Evolutionary conservation across 192 early-diverging fungal species (phyloP), one percentile per base, ranked within the genome.

Genomic region (Rhizoclosmatium globosum): DNA sequence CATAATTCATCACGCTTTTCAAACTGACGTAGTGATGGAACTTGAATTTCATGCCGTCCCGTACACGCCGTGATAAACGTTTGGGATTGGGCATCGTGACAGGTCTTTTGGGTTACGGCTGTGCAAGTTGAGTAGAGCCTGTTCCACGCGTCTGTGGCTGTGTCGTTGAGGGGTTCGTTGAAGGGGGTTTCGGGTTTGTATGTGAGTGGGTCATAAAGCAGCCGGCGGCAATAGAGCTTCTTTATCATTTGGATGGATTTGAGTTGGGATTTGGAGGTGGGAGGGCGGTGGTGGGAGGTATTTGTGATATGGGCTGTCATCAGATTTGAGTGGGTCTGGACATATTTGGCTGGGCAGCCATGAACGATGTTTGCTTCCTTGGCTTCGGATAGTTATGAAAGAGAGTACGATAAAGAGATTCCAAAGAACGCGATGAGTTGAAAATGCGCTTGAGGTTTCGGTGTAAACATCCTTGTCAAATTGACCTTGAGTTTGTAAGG

Each of bases 11-110:
- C 31, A 78, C 39, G 42, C 44, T 42, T n/a, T 69, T 65, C 17
- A 78, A 17, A 4, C 71, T 42, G 4, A 78, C 45, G 53, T 78
- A 78, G 71, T 78, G 76, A 56, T 78, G 71, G 21, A 72, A 70
- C 43, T 78, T 71, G 71, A 78, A 78, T 38, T 46, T 19, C 62
- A 64, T 64, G 19, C 21, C 23, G 48, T 47, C 76, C 21, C 21
- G 9, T 56, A 47, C n/a, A 78, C 71, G 15, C 43, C 56, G 46
- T 78, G 76, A 21, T 48, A 57, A 38, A 73, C 56, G 39, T 78
- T 78, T 43, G 76, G 76, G 0, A 78, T 64, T 17, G 48, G 58
- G 57, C 76, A 78, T 72, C 39, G 45, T 15, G 76, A 0, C 13
- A 72, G 60, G 3, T 6, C 44, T 13, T 47, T 15, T 39, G 67